phyloP scores from a whole-genome alignment of 73 alveolate species.

The Stentor coeruleus region DNA sequence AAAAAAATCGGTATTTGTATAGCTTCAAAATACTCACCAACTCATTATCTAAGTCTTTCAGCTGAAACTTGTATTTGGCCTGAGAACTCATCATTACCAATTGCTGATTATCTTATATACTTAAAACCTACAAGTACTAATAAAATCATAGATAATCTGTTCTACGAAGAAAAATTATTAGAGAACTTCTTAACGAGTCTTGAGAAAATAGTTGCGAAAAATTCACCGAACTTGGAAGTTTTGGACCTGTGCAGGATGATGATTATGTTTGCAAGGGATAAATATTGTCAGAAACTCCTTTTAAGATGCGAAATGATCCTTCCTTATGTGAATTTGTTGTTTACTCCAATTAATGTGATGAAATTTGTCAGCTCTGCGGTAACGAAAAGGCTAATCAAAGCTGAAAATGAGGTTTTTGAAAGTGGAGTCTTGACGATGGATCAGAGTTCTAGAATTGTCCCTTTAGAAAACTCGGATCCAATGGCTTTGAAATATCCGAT shows the following conservation, averaged over 20 bases:
- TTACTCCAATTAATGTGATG: neutral
- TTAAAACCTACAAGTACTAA: neutral
- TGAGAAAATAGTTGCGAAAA: neutral
- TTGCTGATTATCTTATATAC: neutral
- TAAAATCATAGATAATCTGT: neutral
- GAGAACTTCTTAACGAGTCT: neutral
- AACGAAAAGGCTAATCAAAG: neutral
- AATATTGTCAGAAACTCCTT: neutral
- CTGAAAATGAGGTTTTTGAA: neutral
- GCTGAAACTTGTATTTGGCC: neutral
- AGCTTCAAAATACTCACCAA: neutral
- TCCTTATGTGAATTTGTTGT: neutral
- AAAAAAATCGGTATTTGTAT: neutral
- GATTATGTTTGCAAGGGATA: neutral
- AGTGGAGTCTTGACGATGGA: conserved; percentile 30
- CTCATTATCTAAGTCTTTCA: neutral
- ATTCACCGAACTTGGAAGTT: neutral
- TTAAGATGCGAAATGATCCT: neutral
- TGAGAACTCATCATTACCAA: neutral
- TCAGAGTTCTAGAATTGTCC: conserved; percentile 28
- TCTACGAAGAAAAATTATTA: neutral
- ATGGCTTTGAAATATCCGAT: conserved; percentile 10
- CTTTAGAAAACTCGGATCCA: conserved; percentile 24
- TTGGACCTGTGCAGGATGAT: neutral
- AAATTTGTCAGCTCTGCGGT: conserved; percentile 26